phyloP scores from a whole-genome alignment of 2,329 filamentous ascomycete genomes.

The Verticillium klebahnii region DNA sequence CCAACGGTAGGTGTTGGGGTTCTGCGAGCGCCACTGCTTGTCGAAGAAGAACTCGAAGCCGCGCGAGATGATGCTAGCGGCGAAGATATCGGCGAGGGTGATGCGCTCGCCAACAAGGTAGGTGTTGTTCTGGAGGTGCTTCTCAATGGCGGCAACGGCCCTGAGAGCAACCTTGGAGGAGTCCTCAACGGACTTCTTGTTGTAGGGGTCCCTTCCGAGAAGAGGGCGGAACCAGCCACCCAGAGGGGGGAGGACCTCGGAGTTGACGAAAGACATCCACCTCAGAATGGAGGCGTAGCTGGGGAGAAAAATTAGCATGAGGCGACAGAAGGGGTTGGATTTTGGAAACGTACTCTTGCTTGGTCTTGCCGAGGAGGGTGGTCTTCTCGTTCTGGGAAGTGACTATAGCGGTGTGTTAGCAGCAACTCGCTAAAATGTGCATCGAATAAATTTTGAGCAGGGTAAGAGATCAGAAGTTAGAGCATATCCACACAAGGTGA shows the following conservation, averaged over 20 bases:
- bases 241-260: constrained; percentile 70
- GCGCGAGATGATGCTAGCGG: constrained; percentile 70
- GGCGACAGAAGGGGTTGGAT: constrained; percentile 1
- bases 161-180: constrained; percentile 63
- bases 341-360: constrained; percentile 73
- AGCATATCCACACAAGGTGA: constrained; percentile 74
- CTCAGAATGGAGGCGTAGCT: constrained; percentile 93
- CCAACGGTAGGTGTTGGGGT: constrained; percentile 90
- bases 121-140: constrained; percentile 87
- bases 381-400: constrained; percentile 99
- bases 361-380: constrained; percentile 97
- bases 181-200: constrained; percentile 96
- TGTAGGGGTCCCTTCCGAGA: constrained; percentile 77
- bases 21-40: constrained; percentile 76
- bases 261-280: constrained; percentile 97
- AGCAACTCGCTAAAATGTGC: constrained; percentile 18
- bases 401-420: constrained; percentile 51
- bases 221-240: constrained; percentile 84
- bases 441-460: constrained; percentile 21
- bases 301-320: constrained; percentile 17
- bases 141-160: constrained; percentile 70
- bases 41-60: constrained; percentile 94
- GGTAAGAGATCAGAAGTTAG: constrained; percentile 70
- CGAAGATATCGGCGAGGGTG: constrained; percentile 92
- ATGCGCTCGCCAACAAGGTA: constrained; percentile 97